Percentiles rank a stretch among this genome's conserved stretches.
Evolutionary conservation across 805 yeast genomes (phyloP).

Genomic region (Hanseniaspora pseudoguilliermondii): DNA sequence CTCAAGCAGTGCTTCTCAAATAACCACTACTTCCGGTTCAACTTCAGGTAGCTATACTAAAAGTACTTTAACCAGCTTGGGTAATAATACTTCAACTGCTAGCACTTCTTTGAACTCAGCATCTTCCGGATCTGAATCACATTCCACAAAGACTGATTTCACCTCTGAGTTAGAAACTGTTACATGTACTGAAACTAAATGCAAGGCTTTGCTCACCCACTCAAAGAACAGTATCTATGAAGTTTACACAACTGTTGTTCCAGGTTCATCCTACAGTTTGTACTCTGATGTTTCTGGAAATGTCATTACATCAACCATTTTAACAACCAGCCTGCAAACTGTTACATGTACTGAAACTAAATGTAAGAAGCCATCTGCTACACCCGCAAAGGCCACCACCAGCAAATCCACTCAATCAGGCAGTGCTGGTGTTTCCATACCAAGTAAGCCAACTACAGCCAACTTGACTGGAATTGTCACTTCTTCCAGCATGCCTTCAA

Average conservation of each 20-base stretch:
- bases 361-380: neutral
- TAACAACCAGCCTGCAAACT: neutral
- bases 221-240: neutral
- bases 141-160: neutral
- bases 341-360: conserved; percentile 1
- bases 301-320: neutral
- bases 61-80: too few species aligned
- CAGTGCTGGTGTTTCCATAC: neutral
- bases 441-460: neutral
- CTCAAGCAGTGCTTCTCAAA: too few species aligned
- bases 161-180: neutral
- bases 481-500: too few species aligned
- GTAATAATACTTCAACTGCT: neutral
- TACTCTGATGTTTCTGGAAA: neutral
- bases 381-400: neutral
- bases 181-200: neutral
- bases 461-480: too few species aligned
- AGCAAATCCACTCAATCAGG: too few species aligned
- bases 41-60: too few species aligned
- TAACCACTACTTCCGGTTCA: too few species aligned
- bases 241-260: neutral
- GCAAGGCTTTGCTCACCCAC: neutral
- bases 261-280: neutral
- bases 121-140: neutral
- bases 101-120: neutral